phyloP scores from a whole-genome alignment of 83 land plant genomes.

The Thuja plicata region DNA sequence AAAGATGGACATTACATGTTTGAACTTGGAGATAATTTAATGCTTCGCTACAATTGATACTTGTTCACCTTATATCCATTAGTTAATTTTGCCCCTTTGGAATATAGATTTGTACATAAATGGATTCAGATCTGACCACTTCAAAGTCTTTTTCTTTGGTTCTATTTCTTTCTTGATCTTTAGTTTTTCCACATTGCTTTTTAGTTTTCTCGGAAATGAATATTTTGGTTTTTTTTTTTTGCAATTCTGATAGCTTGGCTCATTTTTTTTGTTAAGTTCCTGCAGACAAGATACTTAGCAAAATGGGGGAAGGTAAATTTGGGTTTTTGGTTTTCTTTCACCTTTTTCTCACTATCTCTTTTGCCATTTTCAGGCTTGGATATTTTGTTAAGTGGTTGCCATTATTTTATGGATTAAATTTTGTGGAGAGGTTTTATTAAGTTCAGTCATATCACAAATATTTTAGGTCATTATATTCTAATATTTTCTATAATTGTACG shows the following conservation, averaged over 20 bases:
- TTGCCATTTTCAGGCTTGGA: too few relatives aligned
- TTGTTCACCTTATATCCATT: background rate
- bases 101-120: constrained; percentile 11
- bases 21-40: constrained; percentile 93
- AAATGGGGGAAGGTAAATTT: constrained; percentile 64
- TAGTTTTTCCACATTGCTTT: background rate
- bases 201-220: background rate
- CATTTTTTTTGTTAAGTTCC: background rate
- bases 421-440: constrained; percentile 37
- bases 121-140: background rate
- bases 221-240: background rate
- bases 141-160: background rate
- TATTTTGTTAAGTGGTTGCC: too few relatives aligned
- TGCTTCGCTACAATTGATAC: constrained; percentile 85
- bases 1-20: constrained; percentile 93
- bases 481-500: constrained; percentile 39
- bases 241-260: background rate
- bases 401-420: constrained; percentile 22
- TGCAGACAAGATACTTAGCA: constrained; percentile 68
- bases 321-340: background rate
- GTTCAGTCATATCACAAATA: constrained; percentile 20
- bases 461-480: constrained; percentile 4
- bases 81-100: background rate
- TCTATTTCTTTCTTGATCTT: background rate
- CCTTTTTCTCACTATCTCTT: background rate